phyloP scores from a whole-genome alignment of 2,329 filamentous ascomycete genomes.

The Ceratocystis diversiconidia region DNA sequence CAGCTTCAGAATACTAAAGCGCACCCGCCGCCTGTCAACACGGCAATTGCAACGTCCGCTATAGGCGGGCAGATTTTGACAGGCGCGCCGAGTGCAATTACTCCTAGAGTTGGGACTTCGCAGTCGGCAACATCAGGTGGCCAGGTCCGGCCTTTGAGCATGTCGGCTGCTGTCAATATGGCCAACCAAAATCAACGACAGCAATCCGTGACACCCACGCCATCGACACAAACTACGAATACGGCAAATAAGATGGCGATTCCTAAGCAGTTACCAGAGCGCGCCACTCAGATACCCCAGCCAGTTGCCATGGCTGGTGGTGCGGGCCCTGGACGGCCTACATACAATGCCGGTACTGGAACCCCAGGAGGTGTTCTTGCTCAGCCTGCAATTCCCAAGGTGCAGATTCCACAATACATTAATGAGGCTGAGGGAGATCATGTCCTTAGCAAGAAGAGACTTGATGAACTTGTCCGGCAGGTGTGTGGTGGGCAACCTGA shows the following conservation, averaged over 20 bases:
- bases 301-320: constrained; percentile 57
- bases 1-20: constrained; percentile 25
- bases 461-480: constrained; percentile 88
- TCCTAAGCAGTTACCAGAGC: constrained; percentile 58
- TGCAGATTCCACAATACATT: constrained; percentile 68
- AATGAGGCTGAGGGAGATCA: constrained; percentile 86
- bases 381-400: constrained; percentile 70
- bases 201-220: constrained; percentile 22
- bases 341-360: constrained; percentile 63
- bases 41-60: constrained; percentile 29
- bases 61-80: constrained; percentile 29
- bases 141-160: constrained; percentile 32
- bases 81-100: constrained; percentile 36
- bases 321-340: constrained; percentile 57
- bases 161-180: constrained; percentile 36
- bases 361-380: constrained; percentile 70
- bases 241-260: constrained; percentile 57
- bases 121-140: constrained; percentile 29
- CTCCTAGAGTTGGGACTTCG: constrained; percentile 36
- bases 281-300: constrained; percentile 53
- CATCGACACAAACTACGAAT: constrained; percentile 31
- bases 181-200: constrained; percentile 31
- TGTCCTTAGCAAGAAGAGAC: constrained; percentile 92
- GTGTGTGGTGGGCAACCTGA: constrained; percentile 71
- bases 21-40: constrained; percentile 36